A percentile compares a stretch with the other conserved stretches of the same genome.
Evolutionary conservation across 2,329 filamentous ascomycete genomes (phyloP).

Genomic region (Aspergillus vadensis): DNA sequence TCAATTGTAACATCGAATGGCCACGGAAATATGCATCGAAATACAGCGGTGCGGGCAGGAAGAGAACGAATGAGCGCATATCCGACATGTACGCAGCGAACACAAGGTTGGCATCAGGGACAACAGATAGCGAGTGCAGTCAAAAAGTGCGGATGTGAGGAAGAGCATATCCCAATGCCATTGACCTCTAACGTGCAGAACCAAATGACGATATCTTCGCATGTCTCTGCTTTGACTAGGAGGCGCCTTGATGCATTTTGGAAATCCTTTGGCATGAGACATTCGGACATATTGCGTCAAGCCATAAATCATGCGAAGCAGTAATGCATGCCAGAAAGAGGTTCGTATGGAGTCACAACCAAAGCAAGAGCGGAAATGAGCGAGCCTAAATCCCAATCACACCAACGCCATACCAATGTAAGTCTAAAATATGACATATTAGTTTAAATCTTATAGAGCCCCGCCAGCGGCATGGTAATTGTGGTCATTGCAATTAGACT

Average conservation of each 20-base stretch:
- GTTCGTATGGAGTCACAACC: neutral
- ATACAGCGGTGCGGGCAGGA: neutral
- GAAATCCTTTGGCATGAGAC: too few species aligned
- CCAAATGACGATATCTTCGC: too few species aligned
- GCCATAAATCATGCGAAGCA: too few species aligned
- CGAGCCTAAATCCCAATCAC: slow-evolving; percentile 11
- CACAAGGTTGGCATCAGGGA: neutral
- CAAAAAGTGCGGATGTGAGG: too few species aligned
- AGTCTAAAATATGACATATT: slow-evolving; percentile 24
- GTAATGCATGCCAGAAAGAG: too few species aligned
- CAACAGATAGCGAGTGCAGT: too few species aligned
- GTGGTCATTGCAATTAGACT: slow-evolving; percentile 39
- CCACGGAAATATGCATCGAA: neutral
- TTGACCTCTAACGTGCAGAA: too few species aligned
- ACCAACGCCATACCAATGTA: slow-evolving; percentile 24
- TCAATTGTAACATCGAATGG: slow-evolving; percentile 11
- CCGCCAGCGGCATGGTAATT: slow-evolving; percentile 10
- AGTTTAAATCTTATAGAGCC: slow-evolving; percentile 18
- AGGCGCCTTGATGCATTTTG: too few species aligned
- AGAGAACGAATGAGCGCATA: slow-evolving; percentile 3
- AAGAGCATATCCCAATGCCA: too few species aligned
- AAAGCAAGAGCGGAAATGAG: slow-evolving; percentile 6
- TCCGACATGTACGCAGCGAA: neutral
- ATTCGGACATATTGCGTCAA: too few species aligned
- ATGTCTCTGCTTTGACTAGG: too few species aligned